These are phyloP conservation scores for Trichomonascus vanleenenianus DNA, from an alignment of 805 yeast species.

Conservation along the genomic window DNA sequence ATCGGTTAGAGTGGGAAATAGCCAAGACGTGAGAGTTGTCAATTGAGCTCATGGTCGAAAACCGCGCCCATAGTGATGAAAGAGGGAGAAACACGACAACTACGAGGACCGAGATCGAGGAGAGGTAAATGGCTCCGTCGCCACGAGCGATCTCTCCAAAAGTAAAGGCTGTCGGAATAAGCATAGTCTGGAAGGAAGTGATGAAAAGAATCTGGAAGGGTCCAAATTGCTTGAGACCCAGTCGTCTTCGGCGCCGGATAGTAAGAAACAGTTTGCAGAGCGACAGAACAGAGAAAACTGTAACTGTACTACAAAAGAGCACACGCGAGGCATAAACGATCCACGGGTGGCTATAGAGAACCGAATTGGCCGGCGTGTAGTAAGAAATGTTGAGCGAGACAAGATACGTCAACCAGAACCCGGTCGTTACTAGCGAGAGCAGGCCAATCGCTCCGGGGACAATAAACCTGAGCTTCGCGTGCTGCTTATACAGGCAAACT, in stretches of 20 bases:
- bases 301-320: conserved; percentile 61
- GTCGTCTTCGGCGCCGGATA: conserved; percentile 57
- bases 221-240: conserved; percentile 80
- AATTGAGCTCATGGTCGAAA: no score
- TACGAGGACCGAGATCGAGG: conserved; percentile 45
- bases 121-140: conserved; percentile 31
- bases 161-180: conserved; percentile 66
- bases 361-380: conserved; percentile 39
- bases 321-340: conserved; percentile 31
- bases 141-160: conserved; percentile 45
- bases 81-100: conserved; percentile 71
- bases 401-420: conserved; percentile 47
- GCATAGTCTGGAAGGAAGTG: conserved; percentile 74
- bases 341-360: conserved; percentile 36
- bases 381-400: conserved; percentile 34
- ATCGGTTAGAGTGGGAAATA: no score
- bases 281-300: conserved; percentile 53
- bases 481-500: conserved; percentile 49
- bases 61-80: conserved; percentile 77
- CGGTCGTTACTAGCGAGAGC: no score
- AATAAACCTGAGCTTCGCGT: neutral
- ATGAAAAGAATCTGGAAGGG: conserved; percentile 73
- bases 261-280: conserved; percentile 61
- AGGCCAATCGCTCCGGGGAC: no score
- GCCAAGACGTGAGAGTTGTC: no score